phyloP scores from a whole-genome alignment of 1,139 yeast genomes.

The Geotrichum australiense region DNA sequence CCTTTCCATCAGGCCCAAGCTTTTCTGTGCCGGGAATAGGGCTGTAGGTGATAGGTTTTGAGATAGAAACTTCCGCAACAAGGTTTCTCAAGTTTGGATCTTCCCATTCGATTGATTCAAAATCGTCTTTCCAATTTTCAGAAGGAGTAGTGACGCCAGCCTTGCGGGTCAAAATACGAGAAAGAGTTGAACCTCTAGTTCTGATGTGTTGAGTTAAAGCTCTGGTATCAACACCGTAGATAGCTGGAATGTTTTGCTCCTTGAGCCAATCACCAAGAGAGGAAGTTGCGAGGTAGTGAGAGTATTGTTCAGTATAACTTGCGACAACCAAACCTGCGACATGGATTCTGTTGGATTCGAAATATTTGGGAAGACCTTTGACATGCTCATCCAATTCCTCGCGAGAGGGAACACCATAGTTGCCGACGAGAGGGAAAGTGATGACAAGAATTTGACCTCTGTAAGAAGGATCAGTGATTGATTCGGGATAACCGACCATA shows the following conservation, averaged over 20 bases:
- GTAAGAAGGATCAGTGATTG: slow-evolving; percentile 97
- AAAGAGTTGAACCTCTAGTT: slow-evolving; percentile 86
- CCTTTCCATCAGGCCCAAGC: slow-evolving; percentile 62
- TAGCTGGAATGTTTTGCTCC: slow-evolving; percentile 87
- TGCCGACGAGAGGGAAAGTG: slow-evolving; percentile 95
- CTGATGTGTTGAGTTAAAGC: slow-evolving; percentile 88
- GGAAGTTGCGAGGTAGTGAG: slow-evolving; percentile 87
- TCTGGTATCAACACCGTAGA: slow-evolving; percentile 97
- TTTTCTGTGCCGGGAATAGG: slow-evolving; percentile 50
- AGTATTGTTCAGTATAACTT: slow-evolving; percentile 92
- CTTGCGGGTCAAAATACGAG: slow-evolving; percentile 66
- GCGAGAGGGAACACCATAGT: slow-evolving; percentile 98
- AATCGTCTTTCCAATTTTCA: slow-evolving; percentile 52
- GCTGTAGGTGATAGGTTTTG: slow-evolving; percentile 66
- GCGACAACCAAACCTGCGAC: slow-evolving; percentile 97
- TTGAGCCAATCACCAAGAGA: slow-evolving; percentile 92
- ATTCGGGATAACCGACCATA: slow-evolving; percentile 99
- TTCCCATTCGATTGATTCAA: slow-evolving; percentile 78
- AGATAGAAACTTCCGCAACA: slow-evolving; percentile 82
- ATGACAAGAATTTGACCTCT: slow-evolving; percentile 96
- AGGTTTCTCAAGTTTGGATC: slow-evolving; percentile 90
- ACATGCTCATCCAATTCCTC: slow-evolving; percentile 65
- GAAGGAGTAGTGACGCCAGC: slow-evolving; percentile 39
- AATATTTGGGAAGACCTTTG: slow-evolving; percentile 77
- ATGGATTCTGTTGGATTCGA: slow-evolving; percentile 87